A percentile compares a stretch with the other conserved stretches of the same genome.
Conservation (phyloP, 306 rosid genomes). For the Vigna unguiculata region DNA sequence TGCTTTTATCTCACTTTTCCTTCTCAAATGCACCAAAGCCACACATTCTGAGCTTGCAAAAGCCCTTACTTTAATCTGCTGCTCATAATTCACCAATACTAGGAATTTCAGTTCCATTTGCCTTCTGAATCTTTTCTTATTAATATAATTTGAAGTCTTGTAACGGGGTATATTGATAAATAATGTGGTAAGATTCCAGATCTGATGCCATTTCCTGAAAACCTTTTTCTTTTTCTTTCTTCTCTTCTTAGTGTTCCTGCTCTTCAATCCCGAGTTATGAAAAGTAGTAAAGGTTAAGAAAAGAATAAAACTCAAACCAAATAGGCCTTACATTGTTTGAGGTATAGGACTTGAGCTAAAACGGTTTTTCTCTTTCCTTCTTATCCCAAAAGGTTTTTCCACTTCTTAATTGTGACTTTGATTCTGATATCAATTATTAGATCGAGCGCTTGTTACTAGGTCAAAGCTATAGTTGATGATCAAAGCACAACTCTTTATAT, state of each 20-base stretch:
- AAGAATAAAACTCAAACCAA: neutral
- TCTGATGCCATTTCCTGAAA: neutral
- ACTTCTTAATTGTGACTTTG: neutral
- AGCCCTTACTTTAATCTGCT: neutral
- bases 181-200: neutral
- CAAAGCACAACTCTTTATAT: no score
- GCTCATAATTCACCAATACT: neutral
- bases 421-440: no score
- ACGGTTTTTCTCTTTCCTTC: neutral
- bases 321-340: neutral
- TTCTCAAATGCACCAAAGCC: neutral
- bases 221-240: neutral
- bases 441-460: no score
- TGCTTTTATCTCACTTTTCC: conserved; percentile 2
- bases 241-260: neutral
- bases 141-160: neutral
- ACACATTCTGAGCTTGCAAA: neutral
- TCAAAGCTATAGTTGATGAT: no score
- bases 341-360: neutral
- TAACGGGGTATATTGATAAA: conserved; percentile 3
- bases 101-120: conserved; percentile 13
- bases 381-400: neutral
- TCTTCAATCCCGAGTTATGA: neutral
- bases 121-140: neutral
- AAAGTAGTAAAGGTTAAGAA: neutral